These are phyloP conservation scores for Penicillium sp. DNA, from an alignment of 2,329 filamentous ascomycete species.

Conservation along the genomic window DNA sequence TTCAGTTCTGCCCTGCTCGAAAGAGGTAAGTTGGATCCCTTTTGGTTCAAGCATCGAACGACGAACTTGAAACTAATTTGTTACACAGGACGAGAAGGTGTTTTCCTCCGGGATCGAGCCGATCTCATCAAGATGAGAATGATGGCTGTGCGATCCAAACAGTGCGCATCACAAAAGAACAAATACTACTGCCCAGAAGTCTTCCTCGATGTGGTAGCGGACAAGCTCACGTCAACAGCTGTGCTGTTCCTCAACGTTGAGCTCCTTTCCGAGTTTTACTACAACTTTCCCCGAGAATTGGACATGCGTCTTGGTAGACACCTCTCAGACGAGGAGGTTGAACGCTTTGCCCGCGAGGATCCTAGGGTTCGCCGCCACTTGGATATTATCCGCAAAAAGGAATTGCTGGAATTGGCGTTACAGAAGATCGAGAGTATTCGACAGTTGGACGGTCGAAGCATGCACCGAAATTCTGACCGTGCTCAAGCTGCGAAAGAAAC, in stretches of 20 bases:
- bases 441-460: slow-evolving; percentile 77
- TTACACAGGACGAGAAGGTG: slow-evolving; percentile 77
- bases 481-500: slow-evolving; percentile 41
- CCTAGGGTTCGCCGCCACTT: slow-evolving; percentile 86
- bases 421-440: slow-evolving; percentile 93
- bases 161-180: slow-evolving; percentile 81
- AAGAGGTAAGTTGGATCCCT: slow-evolving; percentile 64
- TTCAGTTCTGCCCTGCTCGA: slow-evolving; percentile 86
- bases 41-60: neutral
- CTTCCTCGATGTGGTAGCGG: slow-evolving; percentile 95
- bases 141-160: slow-evolving; percentile 83
- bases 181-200: slow-evolving; percentile 97
- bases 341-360: slow-evolving; percentile 90
- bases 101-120: slow-evolving; percentile 90
- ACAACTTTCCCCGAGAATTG: slow-evolving; percentile 92
- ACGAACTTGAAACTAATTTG: slow-evolving; percentile 6
- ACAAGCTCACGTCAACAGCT: slow-evolving; percentile 91
- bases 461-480: slow-evolving; percentile 53
- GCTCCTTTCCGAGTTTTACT: slow-evolving; percentile 94
- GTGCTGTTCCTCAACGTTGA: slow-evolving; percentile 98
- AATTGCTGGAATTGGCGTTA: slow-evolving; percentile 87
- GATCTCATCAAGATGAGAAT: slow-evolving; percentile 91
- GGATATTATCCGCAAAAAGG: slow-evolving; percentile 89
- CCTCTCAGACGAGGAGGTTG: slow-evolving; percentile 77
- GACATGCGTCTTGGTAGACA: slow-evolving; percentile 84